Evolutionary conservation across 805 yeast genomes (phyloP).

Genomic region (Saccharomycopsis malanga): DNA sequence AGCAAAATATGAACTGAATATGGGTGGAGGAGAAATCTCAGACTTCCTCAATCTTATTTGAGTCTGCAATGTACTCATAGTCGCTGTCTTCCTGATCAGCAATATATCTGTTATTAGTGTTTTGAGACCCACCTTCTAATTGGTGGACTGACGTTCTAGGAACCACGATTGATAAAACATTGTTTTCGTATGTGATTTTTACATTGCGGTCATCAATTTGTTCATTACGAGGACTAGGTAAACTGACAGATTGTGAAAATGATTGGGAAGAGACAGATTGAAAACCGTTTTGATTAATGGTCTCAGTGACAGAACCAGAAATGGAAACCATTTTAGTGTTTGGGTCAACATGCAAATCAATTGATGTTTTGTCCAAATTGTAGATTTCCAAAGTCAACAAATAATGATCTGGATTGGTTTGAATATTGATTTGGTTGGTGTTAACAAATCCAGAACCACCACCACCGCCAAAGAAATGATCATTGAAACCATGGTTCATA

Average conservation of each 20-base stretch:
- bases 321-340: conserved; percentile 1
- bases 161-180: conserved; percentile 8
- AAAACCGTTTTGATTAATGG: conserved; percentile 8
- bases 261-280: not conserved
- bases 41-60: conserved; percentile 3
- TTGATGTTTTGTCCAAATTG: conserved; percentile 12
- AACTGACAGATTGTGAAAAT: not conserved
- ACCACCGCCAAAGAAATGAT: conserved; percentile 2
- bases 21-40: no score
- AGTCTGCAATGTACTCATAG: conserved; percentile 1
- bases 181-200: conserved; percentile 4
- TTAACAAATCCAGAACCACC: not conserved
- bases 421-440: conserved; percentile 4
- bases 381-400: conserved; percentile 2
- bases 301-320: conserved; percentile 7
- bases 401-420: conserved; percentile 4
- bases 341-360: conserved; percentile 18
- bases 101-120: not conserved
- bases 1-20: no score
- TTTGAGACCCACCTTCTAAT: not conserved
- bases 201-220: conserved; percentile 10
- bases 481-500: not conserved
- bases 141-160: conserved; percentile 2
- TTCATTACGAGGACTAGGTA: conserved; percentile 5
- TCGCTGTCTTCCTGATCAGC: conserved; percentile 7